A percentile compares a stretch with the other conserved stretches of the same genome.
These are phyloP conservation scores for Ustulina deusta DNA, from an alignment of 2,329 filamentous ascomycete genomes.

Conservation along the genomic window DNA sequence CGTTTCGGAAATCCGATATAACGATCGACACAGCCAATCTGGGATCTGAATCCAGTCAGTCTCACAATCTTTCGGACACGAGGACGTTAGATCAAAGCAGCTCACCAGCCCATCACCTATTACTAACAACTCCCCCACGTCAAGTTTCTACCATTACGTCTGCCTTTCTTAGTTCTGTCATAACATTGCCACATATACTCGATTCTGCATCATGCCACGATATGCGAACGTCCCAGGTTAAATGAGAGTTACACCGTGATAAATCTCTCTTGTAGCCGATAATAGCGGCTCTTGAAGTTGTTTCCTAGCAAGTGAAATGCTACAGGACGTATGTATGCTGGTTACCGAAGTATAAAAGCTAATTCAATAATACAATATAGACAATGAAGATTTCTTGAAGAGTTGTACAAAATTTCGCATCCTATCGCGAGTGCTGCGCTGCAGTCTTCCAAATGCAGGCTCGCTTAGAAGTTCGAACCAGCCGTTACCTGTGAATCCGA, in stretches of 20 bases:
- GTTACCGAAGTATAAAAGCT: slow-evolving; percentile 23
- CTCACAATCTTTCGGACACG: not conserved
- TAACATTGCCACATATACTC: not conserved
- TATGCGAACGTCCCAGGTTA: not conserved
- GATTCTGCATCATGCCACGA: not conserved
- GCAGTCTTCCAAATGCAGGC: not conserved
- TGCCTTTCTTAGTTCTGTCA: not conserved
- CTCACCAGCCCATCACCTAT: not conserved
- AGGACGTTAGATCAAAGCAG: not conserved
- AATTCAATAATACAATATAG: slow-evolving; percentile 33
- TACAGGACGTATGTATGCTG: slow-evolving; percentile 10
- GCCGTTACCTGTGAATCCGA: slow-evolving; percentile 42
- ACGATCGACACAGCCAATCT: not conserved
- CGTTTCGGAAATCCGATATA: not conserved
- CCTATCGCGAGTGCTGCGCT: slow-evolving; percentile 3
- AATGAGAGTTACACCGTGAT: not conserved
- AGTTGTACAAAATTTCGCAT: not conserved
- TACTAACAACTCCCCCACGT: not conserved
- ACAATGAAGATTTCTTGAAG: slow-evolving; percentile 24
- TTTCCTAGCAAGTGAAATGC: not conserved
- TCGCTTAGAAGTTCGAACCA: slow-evolving; percentile 41
- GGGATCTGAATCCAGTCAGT: too few species aligned
- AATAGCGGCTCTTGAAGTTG: not conserved
- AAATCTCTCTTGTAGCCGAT: too few species aligned
- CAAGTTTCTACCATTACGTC: too few species aligned